A percentile compares a stretch with the other conserved stretches of the same genome.
Conservation (phyloP, 179 eudicot species). For the Silene vulgaris region DNA sequence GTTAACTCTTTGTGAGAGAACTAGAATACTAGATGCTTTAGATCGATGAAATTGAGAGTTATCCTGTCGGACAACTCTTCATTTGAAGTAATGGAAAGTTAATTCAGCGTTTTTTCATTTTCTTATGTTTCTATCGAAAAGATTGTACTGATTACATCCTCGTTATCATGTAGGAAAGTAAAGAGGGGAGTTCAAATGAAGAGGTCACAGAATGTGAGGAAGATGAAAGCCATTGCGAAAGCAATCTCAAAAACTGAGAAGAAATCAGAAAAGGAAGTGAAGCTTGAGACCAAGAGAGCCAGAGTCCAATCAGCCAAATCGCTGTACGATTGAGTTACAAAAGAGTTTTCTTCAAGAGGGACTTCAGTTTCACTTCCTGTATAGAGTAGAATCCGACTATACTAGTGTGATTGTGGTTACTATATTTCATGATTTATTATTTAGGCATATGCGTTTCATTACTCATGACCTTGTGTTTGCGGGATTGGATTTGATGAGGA, state of each 20-base stretch:
- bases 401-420: not conserved
- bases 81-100: too few relatives aligned
- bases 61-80: too few relatives aligned
- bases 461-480: too few relatives aligned
- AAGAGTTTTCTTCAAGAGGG: not conserved
- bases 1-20: too few relatives aligned
- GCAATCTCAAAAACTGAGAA: conserved; percentile 67
- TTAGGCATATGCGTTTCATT: not conserved
- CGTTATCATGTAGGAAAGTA: conserved; percentile 43
- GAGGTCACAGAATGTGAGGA: conserved; percentile 73
- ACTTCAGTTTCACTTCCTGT: conserved; percentile 1
- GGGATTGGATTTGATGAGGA: not conserved
- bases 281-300: conserved; percentile 58
- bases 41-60: too few relatives aligned
- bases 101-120: too few relatives aligned
- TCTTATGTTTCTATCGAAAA: too few relatives aligned
- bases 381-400: not conserved
- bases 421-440: too few relatives aligned
- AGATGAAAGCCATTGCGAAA: conserved; percentile 80
- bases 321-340: conserved; percentile 52
- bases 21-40: too few relatives aligned
- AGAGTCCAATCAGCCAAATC: conserved; percentile 69
- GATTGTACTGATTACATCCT: not conserved
- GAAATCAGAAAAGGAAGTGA: conserved; percentile 39
- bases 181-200: conserved; percentile 85